Conservation (phyloP, 306 rosid species). For the Cicer bijugum region DNA sequence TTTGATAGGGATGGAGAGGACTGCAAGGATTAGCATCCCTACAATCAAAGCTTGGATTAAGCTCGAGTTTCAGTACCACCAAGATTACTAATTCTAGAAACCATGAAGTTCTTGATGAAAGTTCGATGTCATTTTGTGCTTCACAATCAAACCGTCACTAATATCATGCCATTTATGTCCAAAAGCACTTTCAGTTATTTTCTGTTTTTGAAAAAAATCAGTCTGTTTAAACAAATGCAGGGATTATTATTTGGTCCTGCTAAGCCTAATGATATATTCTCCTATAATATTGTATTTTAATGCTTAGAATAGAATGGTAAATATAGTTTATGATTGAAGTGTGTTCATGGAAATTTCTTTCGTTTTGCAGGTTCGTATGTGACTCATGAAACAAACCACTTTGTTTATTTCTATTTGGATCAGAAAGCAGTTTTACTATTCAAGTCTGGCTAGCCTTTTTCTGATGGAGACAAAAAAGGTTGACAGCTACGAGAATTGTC, state of each 20-base stretch:
- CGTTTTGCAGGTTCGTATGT: constrained; percentile 83
- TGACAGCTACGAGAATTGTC: constrained; percentile 40
- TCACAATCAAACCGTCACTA: not conserved
- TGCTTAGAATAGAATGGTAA: constrained; percentile 24
- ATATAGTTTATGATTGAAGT: constrained; percentile 7
- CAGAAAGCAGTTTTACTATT: constrained; percentile 95
- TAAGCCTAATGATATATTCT: constrained; percentile 21
- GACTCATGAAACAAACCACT: constrained; percentile 98
- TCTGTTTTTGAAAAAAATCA: not conserved
- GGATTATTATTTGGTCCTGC: constrained; percentile 38
- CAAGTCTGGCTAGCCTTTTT: constrained; percentile 73
- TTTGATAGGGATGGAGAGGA: constrained; percentile 13
- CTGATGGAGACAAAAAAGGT: constrained; percentile 43
- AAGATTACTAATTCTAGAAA: not conserved
- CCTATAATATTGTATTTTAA: not conserved
- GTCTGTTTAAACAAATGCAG: constrained; percentile 13
- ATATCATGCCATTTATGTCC: not conserved
- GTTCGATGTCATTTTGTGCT: not conserved
- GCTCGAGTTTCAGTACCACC: constrained; percentile 16
- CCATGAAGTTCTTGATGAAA: constrained; percentile 22
- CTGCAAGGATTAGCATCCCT: not conserved
- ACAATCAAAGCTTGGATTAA: constrained; percentile 14
- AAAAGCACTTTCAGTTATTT: not conserved
- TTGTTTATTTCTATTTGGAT: constrained; percentile 95
- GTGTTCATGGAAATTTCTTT: constrained; percentile 36